These are phyloP conservation scores for Aspergillus pseudoglaucus DNA, from an alignment of 2,329 filamentous ascomycete species.

Conservation along the genomic window DNA sequence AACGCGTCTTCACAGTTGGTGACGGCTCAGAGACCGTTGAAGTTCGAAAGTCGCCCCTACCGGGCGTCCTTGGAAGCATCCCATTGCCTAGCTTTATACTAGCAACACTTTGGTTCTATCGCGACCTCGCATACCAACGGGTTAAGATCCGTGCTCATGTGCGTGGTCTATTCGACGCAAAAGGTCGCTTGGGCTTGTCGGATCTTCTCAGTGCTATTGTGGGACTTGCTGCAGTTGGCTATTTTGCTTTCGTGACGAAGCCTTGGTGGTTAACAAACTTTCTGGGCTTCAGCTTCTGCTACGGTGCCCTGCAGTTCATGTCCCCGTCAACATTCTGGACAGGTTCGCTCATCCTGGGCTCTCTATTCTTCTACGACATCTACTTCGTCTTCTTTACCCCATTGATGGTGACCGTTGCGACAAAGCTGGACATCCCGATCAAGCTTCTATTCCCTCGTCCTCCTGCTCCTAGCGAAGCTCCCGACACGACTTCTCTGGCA, in stretches of 20 bases:
- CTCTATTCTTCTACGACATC: conserved; percentile 91
- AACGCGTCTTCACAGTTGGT: conserved; percentile 21
- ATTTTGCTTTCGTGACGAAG: conserved; percentile 57
- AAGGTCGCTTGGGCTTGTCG: conserved; percentile 38
- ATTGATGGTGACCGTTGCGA: conserved; percentile 62
- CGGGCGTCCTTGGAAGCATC: conserved; percentile 43
- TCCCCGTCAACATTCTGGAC: conserved; percentile 84
- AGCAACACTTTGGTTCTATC: conserved; percentile 43
- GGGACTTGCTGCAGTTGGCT: conserved; percentile 51
- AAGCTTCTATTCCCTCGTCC: conserved; percentile 80
- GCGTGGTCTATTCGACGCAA: conserved; percentile 44
- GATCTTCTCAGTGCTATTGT: conserved; percentile 51
- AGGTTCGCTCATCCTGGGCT: conserved; percentile 67
- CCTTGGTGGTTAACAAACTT: conserved; percentile 75
- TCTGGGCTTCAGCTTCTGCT: conserved; percentile 80
- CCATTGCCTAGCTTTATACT: conserved; percentile 35
- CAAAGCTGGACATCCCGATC: conserved; percentile 81
- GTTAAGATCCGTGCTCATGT: conserved; percentile 48
- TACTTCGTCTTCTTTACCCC: conserved; percentile 56
- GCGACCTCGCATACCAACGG: conserved; percentile 45
- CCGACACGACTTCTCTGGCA: conserved; percentile 43
- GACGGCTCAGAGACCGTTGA: conserved; percentile 10
- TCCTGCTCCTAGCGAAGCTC: conserved; percentile 39
- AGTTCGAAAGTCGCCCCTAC: conserved; percentile 43
- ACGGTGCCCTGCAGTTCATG: conserved; percentile 72